Conservation (phyloP, 2,329 filamentous ascomycete genomes). For the Claviceps arundinis region DNA sequence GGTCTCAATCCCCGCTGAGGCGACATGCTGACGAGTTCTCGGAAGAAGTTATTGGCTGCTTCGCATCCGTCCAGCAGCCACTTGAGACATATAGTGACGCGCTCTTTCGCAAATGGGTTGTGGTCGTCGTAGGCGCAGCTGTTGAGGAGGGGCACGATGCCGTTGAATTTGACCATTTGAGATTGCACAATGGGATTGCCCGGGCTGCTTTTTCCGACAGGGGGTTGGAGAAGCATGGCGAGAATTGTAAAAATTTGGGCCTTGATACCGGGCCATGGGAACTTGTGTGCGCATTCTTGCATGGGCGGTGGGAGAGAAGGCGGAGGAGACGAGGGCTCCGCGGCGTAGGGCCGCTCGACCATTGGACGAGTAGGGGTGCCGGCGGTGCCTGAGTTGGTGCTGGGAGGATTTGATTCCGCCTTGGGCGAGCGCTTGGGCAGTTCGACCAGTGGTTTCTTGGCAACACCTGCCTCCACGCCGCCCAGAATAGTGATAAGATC, state of each 20-base stretch:
- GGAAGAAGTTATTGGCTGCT: constrained; percentile 58
- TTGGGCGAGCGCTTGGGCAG: constrained; percentile 19
- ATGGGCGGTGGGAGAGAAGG: constrained; percentile 31
- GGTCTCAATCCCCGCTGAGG: constrained; percentile 26
- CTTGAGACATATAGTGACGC: constrained; percentile 78
- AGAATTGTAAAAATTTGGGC: constrained; percentile 85
- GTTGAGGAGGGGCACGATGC: constrained; percentile 75
- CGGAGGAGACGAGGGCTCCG: constrained; percentile 15
- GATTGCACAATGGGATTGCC: constrained; percentile 67
- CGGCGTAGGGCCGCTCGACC: constrained; percentile 53
- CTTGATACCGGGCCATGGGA: constrained; percentile 65
- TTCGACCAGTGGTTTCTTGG: constrained; percentile 58
- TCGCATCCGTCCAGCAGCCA: constrained; percentile 65
- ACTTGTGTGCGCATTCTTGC: constrained; percentile 51
- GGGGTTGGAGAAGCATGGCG: constrained; percentile 79
- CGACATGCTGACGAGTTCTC: constrained; percentile 41
- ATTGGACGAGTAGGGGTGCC: constrained; percentile 14
- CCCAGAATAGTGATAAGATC: constrained; percentile 79
- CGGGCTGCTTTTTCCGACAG: constrained; percentile 43
- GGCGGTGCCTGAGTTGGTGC: constrained; percentile 14
- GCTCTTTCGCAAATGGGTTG: constrained; percentile 88
- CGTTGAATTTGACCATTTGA: constrained; percentile 74
- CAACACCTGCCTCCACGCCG: constrained; percentile 76
- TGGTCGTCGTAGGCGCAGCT: constrained; percentile 86
- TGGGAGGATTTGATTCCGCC: constrained; percentile 16